These are phyloP conservation scores for Candida tetrigidarum DNA, from an alignment of 1,139 yeast species.

Conservation along the genomic window DNA sequence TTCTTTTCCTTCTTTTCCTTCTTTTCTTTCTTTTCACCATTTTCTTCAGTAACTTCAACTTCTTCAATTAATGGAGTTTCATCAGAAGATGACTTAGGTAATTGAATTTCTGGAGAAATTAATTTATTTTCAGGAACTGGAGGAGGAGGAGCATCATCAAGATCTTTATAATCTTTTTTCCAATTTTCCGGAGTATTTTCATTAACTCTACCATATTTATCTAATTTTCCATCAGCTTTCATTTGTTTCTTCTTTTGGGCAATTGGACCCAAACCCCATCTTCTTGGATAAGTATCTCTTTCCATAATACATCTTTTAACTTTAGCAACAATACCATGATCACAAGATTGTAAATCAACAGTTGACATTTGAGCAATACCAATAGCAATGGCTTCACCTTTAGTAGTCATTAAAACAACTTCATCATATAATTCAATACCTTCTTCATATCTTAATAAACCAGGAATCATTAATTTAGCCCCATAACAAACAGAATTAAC, in stretches of 20 bases:
- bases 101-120: slow-evolving; percentile 55
- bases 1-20: slow-evolving; percentile 68
- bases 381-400: slow-evolving; percentile 99
- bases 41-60: slow-evolving; percentile 29
- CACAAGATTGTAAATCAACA: slow-evolving; percentile 94
- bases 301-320: slow-evolving; percentile 99
- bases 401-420: slow-evolving; percentile 96
- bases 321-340: slow-evolving; percentile 98
- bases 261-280: slow-evolving; percentile 99
- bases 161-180: slow-evolving; percentile 87
- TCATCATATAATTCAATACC: slow-evolving; percentile 98
- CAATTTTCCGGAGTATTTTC: slow-evolving; percentile 94
- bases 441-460: slow-evolving; percentile 95
- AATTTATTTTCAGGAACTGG: slow-evolving; percentile 51
- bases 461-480: slow-evolving; percentile 99
- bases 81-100: slow-evolving; percentile 50
- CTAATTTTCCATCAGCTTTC: slow-evolving; percentile 97
- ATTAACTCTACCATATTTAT: slow-evolving; percentile 90
- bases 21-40: slow-evolving; percentile 44
- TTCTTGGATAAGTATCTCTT: slow-evolving; percentile 98
- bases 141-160: slow-evolving; percentile 66
- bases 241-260: slow-evolving; percentile 98
- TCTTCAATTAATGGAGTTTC: slow-evolving; percentile 35
- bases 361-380: slow-evolving; percentile 99
- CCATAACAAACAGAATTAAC: slow-evolving; percentile 99